Evolutionary conservation across 1,284 basidiomycete genomes (phyloP).

Genomic region (Exsudoporus floridanus): DNA sequence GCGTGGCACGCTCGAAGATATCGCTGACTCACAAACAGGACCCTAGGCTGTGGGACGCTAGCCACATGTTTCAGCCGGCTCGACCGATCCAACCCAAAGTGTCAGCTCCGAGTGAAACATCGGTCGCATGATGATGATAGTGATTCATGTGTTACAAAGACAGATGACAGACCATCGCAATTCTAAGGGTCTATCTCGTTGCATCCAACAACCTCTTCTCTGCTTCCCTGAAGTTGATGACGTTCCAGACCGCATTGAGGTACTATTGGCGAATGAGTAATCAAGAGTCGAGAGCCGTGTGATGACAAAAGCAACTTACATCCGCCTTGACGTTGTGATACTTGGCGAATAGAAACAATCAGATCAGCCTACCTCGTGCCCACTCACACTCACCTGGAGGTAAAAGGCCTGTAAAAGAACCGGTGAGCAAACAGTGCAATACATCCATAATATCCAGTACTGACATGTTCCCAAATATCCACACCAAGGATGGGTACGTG

Average conservation of each 20-base stretch:
- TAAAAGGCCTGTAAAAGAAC: constrained; percentile 62
- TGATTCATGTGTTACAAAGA: constrained; percentile 10
- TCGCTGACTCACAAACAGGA: not conserved
- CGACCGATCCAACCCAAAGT: not conserved
- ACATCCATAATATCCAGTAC: constrained; percentile 28
- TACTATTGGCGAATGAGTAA: constrained; percentile 49
- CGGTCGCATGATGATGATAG: not conserved
- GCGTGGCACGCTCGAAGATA: not conserved
- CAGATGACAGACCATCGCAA: not conserved
- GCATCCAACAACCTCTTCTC: constrained; percentile 69
- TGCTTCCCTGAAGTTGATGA: constrained; percentile 82
- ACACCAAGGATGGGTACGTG: constrained; percentile 92
- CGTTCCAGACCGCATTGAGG: constrained; percentile 78
- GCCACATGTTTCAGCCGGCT: not conserved
- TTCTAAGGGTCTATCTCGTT: constrained; percentile 17
- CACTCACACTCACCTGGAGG: constrained; percentile 48
- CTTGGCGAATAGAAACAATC: constrained; percentile 41
- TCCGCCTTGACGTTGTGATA: constrained; percentile 92
- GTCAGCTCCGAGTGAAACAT: not conserved
- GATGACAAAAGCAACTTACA: constrained; percentile 49
- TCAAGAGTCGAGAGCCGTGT: not conserved
- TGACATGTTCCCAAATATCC: constrained; percentile 94
- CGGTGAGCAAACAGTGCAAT: constrained; percentile 11
- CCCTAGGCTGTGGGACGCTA: not conserved
- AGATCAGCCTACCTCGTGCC: not conserved